Evolutionary conservation across 139 green algal genomes (phyloP).

Genomic region (Chlorella sp.): DNA sequence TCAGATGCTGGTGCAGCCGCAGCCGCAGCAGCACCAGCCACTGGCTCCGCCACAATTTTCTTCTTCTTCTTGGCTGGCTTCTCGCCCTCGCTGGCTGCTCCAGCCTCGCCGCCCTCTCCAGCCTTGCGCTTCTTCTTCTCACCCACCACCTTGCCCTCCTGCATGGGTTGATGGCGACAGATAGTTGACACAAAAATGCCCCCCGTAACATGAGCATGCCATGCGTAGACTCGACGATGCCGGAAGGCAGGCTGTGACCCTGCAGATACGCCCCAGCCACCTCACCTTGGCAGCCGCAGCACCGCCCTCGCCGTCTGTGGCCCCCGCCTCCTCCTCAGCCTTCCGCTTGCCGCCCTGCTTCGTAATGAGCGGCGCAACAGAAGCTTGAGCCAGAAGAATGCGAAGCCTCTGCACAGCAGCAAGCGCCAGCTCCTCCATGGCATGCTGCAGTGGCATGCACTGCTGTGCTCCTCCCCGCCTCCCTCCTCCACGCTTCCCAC

Average conservation of each 20-base stretch:
- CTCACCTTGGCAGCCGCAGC: background rate
- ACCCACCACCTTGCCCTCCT: background rate
- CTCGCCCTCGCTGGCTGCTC: background rate
- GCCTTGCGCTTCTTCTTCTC: conserved; percentile 32
- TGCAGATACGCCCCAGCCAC: background rate
- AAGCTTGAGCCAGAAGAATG: too few species aligned
- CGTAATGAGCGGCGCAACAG: too few species aligned
- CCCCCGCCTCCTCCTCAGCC: conserved; percentile 5
- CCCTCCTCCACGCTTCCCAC: background rate
- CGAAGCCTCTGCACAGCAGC: too few species aligned
- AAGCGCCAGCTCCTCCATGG: too few species aligned
- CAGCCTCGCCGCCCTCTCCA: background rate
- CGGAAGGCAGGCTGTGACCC: background rate
- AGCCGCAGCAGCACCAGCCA: too few species aligned
- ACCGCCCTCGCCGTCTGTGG: background rate
- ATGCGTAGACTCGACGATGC: background rate
- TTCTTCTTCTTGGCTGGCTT: conserved; percentile 30
- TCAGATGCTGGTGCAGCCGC: background rate
- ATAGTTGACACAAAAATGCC: background rate
- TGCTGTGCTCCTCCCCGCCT: background rate
- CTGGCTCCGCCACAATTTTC: background rate
- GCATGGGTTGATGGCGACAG: background rate
- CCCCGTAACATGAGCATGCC: background rate
- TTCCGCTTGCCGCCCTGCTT: conserved; percentile 1
- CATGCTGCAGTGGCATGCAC: too few species aligned